A percentile compares a stretch with the other conserved stretches of the same genome.
Conservation (phyloP, 345 rosid genomes). For the Salix arbutifolia region DNA sequence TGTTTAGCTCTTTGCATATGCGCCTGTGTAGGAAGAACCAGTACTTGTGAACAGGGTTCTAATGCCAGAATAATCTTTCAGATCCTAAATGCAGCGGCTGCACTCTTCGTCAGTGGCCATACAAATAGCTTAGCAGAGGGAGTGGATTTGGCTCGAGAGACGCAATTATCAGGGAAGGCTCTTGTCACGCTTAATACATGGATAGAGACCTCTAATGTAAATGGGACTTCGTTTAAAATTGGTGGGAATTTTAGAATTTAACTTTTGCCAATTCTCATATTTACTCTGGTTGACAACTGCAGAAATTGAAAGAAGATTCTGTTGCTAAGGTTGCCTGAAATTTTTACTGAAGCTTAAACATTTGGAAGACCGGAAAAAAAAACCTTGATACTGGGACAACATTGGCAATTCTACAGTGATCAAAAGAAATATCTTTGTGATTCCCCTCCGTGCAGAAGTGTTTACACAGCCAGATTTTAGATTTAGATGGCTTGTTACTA, state of each 20-base stretch:
- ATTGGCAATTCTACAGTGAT: background rate
- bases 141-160: slow-evolving; percentile 67
- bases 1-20: background rate
- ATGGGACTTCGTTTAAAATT: slow-evolving; percentile 7
- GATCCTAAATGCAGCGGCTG: slow-evolving; percentile 96
- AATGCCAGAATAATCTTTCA: slow-evolving; percentile 24
- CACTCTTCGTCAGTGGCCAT: slow-evolving; percentile 59
- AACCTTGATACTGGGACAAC: background rate
- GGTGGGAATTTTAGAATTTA: background rate
- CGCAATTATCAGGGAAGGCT: slow-evolving; percentile 75
- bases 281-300: background rate
- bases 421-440: background rate
- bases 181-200: slow-evolving; percentile 59
- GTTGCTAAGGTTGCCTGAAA: background rate
- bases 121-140: slow-evolving; percentile 65
- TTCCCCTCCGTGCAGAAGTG: background rate
- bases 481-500: background rate
- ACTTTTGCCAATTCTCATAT: background rate
- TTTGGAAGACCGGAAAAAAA: background rate
- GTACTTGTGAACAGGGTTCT: slow-evolving; percentile 8
- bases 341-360: background rate
- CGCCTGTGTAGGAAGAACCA: background rate
- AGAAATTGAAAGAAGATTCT: slow-evolving; percentile 13
- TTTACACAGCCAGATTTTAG: background rate
- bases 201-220: slow-evolving; percentile 59